Conservation (phyloP, 192 early-diverging fungal species). For the Coemansia sp. region DNA sequence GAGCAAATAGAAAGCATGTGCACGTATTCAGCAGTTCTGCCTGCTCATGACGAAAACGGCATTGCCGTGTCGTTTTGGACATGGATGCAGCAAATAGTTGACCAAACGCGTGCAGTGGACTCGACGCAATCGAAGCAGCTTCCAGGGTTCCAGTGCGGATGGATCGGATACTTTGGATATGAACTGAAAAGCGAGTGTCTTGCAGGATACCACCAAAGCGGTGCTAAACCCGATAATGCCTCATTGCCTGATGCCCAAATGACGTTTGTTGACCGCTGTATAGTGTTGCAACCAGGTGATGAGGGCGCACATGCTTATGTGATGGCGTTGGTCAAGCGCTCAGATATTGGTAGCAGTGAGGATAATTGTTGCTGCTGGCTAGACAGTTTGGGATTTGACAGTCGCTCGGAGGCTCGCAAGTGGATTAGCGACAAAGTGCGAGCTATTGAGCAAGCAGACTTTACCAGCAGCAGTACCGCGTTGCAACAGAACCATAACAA, state of each 20-base stretch:
- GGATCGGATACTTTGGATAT: constrained; percentile 91
- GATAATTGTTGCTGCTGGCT: too few species aligned
- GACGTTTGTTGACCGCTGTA: constrained; percentile 70
- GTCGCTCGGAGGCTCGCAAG: constrained; percentile 1
- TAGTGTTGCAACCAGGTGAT: constrained; percentile 66
- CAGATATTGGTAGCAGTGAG: background rate
- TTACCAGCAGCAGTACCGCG: background rate
- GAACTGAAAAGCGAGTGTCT: constrained; percentile 81
- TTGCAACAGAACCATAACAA: too few species aligned
- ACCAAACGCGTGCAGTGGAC: constrained; percentile 7
- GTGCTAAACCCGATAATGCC: background rate
- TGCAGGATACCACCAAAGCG: background rate
- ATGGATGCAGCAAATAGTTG: constrained; percentile 57
- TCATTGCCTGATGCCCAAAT: constrained; percentile 66
- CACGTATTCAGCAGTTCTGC: background rate
- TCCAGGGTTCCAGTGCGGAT: constrained; percentile 71
- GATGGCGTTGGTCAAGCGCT: constrained; percentile 14
- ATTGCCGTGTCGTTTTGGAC: constrained; percentile 58
- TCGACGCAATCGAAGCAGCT: constrained; percentile 28
- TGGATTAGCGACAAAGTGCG: constrained; percentile 11
- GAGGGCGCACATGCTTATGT: constrained; percentile 9
- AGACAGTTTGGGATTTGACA: constrained; percentile 9
- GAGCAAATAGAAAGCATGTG: too few species aligned
- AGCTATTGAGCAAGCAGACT: background rate
- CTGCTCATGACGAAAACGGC: background rate